Conservation (phyloP, 306 rosid genomes). For the Sicyos baderoa region DNA sequence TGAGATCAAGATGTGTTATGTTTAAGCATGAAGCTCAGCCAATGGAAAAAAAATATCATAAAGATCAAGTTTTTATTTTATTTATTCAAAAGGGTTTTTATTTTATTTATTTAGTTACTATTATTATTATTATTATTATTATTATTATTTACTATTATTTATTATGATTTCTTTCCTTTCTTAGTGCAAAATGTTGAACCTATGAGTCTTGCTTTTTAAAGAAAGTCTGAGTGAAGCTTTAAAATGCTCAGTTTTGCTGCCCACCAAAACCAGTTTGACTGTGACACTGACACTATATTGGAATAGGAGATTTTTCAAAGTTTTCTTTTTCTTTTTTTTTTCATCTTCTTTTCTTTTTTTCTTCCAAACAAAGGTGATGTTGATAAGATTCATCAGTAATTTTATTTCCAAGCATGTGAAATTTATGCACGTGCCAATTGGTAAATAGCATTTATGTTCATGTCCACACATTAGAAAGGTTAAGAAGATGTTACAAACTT, state of each 20-base stretch:
- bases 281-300: background rate
- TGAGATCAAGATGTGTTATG: too few species aligned
- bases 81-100: background rate
- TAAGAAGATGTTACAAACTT: too few species aligned
- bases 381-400: too few species aligned
- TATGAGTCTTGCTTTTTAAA: background rate
- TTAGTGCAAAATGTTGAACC: background rate
- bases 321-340: background rate
- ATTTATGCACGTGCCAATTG: background rate
- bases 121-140: too few species aligned
- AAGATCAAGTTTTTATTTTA: too few species aligned
- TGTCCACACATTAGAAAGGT: background rate
- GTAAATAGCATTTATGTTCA: background rate
- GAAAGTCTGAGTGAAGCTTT: conserved; percentile 6
- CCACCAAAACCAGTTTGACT: conserved; percentile 5
- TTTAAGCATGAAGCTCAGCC: too few species aligned
- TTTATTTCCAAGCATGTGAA: background rate
- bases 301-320: background rate
- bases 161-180: background rate
- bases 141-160: too few species aligned
- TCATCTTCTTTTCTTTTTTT: background rate
- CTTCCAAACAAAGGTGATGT: background rate
- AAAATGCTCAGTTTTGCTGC: conserved; percentile 4
- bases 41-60: too few species aligned
- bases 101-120: background rate